Evolutionary conservation across 75 land plant species (phyloP).

Genomic region (Chamaecyparis obtusa): DNA sequence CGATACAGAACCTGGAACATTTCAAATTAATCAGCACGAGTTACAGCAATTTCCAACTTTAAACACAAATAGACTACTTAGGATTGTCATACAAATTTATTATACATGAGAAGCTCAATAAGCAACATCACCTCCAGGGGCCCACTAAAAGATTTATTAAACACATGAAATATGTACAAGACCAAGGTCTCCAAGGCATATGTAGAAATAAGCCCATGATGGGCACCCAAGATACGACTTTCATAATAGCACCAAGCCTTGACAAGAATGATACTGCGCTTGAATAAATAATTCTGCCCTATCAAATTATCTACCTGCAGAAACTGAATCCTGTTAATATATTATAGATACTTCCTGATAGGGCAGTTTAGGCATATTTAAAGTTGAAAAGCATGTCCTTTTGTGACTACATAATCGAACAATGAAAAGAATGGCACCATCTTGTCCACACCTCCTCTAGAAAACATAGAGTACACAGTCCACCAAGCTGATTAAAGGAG

Average conservation of each 20-base stretch:
- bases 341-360: background rate
- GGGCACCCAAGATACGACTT: slow-evolving; percentile 96
- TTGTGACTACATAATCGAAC: background rate
- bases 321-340: background rate
- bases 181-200: slow-evolving; percentile 99
- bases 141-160: slow-evolving; percentile 86
- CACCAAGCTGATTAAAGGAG: slow-evolving; percentile 96
- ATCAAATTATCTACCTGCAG: slow-evolving; percentile 84
- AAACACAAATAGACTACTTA: background rate
- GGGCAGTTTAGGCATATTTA: background rate
- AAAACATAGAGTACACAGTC: slow-evolving; percentile 96
- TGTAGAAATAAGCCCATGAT: slow-evolving; percentile 95
- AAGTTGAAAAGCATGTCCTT: background rate
- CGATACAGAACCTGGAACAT: slow-evolving; percentile 79
- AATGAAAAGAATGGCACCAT: background rate
- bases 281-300: slow-evolving; percentile 87
- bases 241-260: slow-evolving; percentile 99
- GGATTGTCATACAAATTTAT: background rate
- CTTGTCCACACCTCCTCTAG: slow-evolving; percentile 79
- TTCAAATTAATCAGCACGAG: background rate
- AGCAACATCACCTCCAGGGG: slow-evolving; percentile 78
- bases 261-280: slow-evolving; percentile 94
- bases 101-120: background rate
- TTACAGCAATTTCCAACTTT: background rate
- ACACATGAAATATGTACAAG: slow-evolving; percentile 95